Base-by-base conservation (phyloP, 2,329 filamentous ascomycete genomes). In the Bipolaris oryzae region DNA sequence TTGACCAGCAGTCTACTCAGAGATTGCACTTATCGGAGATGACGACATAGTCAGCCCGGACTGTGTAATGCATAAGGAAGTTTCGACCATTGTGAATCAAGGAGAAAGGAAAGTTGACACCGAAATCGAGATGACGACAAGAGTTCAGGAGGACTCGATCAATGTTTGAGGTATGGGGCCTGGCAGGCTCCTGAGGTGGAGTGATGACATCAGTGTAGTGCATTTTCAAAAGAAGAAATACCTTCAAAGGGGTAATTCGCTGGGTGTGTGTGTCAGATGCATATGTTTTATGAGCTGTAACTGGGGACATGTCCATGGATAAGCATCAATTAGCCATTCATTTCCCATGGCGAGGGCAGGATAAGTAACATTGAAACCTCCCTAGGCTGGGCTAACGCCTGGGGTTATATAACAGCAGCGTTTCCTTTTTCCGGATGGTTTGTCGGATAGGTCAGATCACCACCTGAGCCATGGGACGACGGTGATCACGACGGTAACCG, bases 31-130 rank as follows among this genome's bases (percentile, higher is more conserved):
- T 16, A 45, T 68, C 68, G 37, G 57, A 49, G 34, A 63, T 37
- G 15, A 69, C 54, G 9, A 71, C 55, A n/a, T 64, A 4, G 47
- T 64, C 66, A 41, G 63, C 65, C 37, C 59, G 59, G 5, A 57
- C 6, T 2, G 65, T 68, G 37, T 62, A 64, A 16, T 48, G 21
- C 28, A 31, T 31, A 11, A 31, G 10, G 28, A 31, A 31, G 13
- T 11, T 31, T 31, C 28, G 28, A 31, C 28, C 3, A 13, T 31
- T 31, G 28, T 11, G 28, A 31, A 31, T 31, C 5, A 13, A 11
- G 28, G 11, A 13, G 28, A 11, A 31, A 31, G 10, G 28, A 31
- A 28, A 11, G 10, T 31, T 5, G 28, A 13, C 28, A 13, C 28
- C 10, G 28, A 13, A 31, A 31, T 13, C 28, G 28, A 31, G 10